A percentile compares a stretch with the other conserved stretches of the same genome.
Evolutionary conservation across 2,329 filamentous ascomycete genomes (phyloP).

Genomic region (Penicillium sp.): DNA sequence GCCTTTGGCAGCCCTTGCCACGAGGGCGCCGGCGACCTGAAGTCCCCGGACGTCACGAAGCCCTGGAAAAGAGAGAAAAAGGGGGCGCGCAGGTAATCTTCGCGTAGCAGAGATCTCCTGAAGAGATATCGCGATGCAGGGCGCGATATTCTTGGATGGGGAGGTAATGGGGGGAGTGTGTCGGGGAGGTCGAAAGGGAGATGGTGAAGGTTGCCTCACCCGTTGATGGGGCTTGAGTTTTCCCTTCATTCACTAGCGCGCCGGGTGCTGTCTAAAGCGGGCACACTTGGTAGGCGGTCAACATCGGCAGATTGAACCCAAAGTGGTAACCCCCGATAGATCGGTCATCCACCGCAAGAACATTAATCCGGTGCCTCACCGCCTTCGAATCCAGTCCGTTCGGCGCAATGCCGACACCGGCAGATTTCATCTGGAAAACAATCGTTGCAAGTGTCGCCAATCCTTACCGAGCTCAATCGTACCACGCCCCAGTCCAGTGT

Average conservation of each 20-base stretch:
- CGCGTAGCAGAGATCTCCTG: constrained; percentile 26
- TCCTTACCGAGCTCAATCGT: not conserved
- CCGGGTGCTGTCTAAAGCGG: constrained; percentile 21
- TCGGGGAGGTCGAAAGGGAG: constrained; percentile 43
- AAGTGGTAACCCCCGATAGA: too few relatives aligned
- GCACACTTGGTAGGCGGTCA: constrained; percentile 13
- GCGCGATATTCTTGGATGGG: constrained; percentile 40
- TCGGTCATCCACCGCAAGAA: too few relatives aligned
- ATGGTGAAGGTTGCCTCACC: constrained; percentile 42
- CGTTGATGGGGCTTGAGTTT: constrained; percentile 42
- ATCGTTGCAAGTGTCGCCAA: not conserved
- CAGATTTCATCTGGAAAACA: constrained; percentile 3
- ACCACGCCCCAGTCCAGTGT: not conserved
- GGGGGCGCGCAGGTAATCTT: constrained; percentile 24
- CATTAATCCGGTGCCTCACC: too few relatives aligned
- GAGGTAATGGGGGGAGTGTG: constrained; percentile 33
- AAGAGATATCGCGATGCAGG: constrained; percentile 42
- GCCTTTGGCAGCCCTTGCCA: constrained; percentile 50
- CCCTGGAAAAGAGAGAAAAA: constrained; percentile 30
- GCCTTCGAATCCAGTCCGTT: constrained; percentile 11
- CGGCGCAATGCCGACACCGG: constrained; percentile 2
- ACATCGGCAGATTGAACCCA: constrained; percentile 1
- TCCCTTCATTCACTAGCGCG: constrained; percentile 31
- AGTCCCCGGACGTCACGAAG: constrained; percentile 38
- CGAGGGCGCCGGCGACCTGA: constrained; percentile 46